A percentile compares a stretch with the other conserved stretches of the same genome.
phyloP scores from a whole-genome alignment of 176 grass and related monocot genomes.

The Carex pumila region DNA sequence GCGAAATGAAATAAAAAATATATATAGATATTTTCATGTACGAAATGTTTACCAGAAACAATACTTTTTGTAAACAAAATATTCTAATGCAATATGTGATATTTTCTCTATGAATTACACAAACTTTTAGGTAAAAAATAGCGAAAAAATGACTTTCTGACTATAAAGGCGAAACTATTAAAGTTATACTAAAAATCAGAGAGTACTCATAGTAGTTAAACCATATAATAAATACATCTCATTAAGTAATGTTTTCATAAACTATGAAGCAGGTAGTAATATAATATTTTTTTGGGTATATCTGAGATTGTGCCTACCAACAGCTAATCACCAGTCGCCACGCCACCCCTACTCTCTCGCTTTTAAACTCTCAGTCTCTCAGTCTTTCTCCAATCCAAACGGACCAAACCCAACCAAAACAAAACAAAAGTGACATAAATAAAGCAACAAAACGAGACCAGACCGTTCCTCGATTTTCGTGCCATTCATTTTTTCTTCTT shows the following conservation, averaged over 20 bases:
- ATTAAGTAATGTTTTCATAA: no score
- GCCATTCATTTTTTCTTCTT: conserved; percentile 2
- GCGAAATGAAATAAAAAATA: not conserved
- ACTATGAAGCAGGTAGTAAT: not conserved
- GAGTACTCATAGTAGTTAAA: no score
- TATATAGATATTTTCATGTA: not conserved
- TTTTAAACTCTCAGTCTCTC: not conserved
- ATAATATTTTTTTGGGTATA: not conserved
- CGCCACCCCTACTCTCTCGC: not conserved
- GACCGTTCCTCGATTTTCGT: conserved; percentile 34
- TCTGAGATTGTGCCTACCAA: not conserved
- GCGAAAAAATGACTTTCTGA: no score
- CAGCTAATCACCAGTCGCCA: not conserved
- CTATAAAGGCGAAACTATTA: not conserved
- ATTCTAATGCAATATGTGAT: not conserved
- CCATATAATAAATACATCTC: no score
- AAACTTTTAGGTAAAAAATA: not conserved
- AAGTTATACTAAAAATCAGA: not conserved
- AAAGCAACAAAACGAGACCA: not conserved
- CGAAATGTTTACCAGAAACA: not conserved
- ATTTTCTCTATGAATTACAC: not conserved
- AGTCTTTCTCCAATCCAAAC: not conserved
- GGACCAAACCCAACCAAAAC: not conserved
- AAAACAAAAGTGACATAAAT: not conserved
- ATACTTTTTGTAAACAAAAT: not conserved